Conservation (phyloP, 257 asterid species). For the Solanum habrochaites region DNA sequence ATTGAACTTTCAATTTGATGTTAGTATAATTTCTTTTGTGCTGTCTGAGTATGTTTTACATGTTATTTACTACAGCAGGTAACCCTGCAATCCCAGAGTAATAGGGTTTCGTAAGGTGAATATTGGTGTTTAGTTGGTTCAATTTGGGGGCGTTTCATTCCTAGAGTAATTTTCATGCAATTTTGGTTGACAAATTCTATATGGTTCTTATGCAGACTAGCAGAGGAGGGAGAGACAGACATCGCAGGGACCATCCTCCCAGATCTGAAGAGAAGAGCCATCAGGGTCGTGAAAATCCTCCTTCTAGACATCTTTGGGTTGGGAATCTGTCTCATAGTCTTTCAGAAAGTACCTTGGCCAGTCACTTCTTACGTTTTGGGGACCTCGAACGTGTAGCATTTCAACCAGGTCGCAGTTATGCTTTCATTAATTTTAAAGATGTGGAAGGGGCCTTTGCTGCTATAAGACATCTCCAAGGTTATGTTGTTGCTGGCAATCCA, state of each 20-base stretch:
- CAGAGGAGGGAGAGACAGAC: slow-evolving; percentile 68
- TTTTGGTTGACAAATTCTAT: neutral
- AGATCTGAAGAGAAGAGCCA: slow-evolving; percentile 56
- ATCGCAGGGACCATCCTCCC: slow-evolving; percentile 53
- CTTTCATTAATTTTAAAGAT: slow-evolving; percentile 55
- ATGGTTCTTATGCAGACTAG: slow-evolving; percentile 33
- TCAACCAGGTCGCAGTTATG: slow-evolving; percentile 93
- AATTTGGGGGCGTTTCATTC: neutral
- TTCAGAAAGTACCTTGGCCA: slow-evolving; percentile 53
- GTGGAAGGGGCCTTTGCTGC: slow-evolving; percentile 84
- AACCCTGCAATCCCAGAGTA: neutral
- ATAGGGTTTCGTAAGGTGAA: neutral
- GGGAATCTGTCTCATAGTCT: slow-evolving; percentile 64
- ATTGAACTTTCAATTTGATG: neutral
- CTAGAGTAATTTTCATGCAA: neutral
- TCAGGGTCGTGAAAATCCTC: slow-evolving; percentile 53
- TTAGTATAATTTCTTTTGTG: neutral
- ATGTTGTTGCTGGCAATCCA: slow-evolving; percentile 66
- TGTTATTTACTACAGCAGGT: neutral
- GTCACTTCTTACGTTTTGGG: slow-evolving; percentile 55
- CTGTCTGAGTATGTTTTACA: neutral
- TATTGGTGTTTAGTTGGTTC: neutral
- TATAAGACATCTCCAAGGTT: slow-evolving; percentile 81
- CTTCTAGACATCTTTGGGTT: slow-evolving; percentile 93
- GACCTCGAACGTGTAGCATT: slow-evolving; percentile 76